Evolutionary conservation across 768 basidiomycete genomes (phyloP).

Genomic region (Xerocomellus intermedius): DNA sequence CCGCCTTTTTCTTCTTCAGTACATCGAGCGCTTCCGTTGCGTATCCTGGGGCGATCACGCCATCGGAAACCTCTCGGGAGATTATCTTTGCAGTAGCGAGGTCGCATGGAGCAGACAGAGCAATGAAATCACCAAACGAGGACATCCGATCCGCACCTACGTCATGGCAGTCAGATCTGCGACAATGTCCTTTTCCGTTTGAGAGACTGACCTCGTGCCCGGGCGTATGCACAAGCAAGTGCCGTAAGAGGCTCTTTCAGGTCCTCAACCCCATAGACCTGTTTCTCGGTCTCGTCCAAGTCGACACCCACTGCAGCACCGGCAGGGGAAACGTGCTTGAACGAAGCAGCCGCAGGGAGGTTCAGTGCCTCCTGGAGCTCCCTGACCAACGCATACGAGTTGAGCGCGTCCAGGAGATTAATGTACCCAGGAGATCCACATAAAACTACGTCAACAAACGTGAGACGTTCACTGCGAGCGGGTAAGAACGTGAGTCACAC

Average conservation of each 20-base stretch:
- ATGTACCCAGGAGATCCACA: constrained; percentile 97
- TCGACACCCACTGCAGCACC: constrained; percentile 91
- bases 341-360: constrained; percentile 95
- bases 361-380: constrained; percentile 85
- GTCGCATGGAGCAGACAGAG: constrained; percentile 90
- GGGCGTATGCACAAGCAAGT: constrained; percentile 90
- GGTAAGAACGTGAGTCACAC: neutral
- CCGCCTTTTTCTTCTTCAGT: constrained; percentile 93
- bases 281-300: constrained; percentile 80
- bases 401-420: constrained; percentile 95
- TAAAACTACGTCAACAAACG: constrained; percentile 52
- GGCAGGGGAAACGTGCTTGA: constrained; percentile 99
- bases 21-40: constrained; percentile 84
- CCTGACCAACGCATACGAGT: constrained; percentile 93
- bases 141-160: constrained; percentile 98
- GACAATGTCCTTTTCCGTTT: neutral
- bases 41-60: constrained; percentile 96
- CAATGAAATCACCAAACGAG: constrained; percentile 98
- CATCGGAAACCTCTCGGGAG: constrained; percentile 98
- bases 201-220: constrained; percentile 73
- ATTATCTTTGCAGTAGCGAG: constrained; percentile 94
- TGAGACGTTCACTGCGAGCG: neutral
- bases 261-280: constrained; percentile 96
- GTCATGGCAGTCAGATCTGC: constrained; percentile 8
- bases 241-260: constrained; percentile 86